phyloP scores from a whole-genome alignment of 2,329 filamentous ascomycete species.

The Penicillium sp. region DNA sequence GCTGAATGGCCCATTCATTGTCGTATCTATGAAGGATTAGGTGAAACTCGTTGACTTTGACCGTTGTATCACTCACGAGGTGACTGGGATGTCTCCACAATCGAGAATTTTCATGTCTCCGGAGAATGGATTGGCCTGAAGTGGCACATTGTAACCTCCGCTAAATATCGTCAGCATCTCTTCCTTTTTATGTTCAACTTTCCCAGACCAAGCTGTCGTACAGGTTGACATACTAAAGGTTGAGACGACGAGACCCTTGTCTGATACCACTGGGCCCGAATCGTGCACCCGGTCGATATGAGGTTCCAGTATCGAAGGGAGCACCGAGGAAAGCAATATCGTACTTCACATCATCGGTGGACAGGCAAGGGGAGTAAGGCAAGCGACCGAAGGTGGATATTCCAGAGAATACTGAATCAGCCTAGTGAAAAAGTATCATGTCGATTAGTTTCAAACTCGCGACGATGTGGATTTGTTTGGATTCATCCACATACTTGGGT shows the following conservation, averaged over 20 bases:
- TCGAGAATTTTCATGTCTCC: constrained; percentile 78
- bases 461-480: neutral
- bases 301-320: constrained; percentile 83
- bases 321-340: constrained; percentile 88
- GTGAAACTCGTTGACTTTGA: neutral
- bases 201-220: neutral
- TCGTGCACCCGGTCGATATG: constrained; percentile 78
- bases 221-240: constrained; percentile 70
- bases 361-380: constrained; percentile 73
- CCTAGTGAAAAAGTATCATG: constrained; percentile 48
- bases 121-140: constrained; percentile 77
- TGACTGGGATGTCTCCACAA: constrained; percentile 82
- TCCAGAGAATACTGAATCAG: constrained; percentile 84
- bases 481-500: constrained; percentile 60
- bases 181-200: neutral
- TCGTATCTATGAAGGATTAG: constrained; percentile 62
- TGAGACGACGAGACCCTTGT: constrained; percentile 80
- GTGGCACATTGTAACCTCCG: constrained; percentile 82
- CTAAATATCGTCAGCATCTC: constrained; percentile 56
- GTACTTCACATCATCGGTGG: constrained; percentile 68
- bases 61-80: constrained; percentile 62
- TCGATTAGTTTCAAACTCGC: neutral
- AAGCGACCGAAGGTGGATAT: constrained; percentile 83
- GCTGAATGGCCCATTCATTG: constrained; percentile 75
- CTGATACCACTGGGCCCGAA: constrained; percentile 84